Evolutionary conservation across 805 yeast genomes (phyloP), one percentile per base, ranked within the genome.

Genomic region (Pichia scutulata): DNA sequence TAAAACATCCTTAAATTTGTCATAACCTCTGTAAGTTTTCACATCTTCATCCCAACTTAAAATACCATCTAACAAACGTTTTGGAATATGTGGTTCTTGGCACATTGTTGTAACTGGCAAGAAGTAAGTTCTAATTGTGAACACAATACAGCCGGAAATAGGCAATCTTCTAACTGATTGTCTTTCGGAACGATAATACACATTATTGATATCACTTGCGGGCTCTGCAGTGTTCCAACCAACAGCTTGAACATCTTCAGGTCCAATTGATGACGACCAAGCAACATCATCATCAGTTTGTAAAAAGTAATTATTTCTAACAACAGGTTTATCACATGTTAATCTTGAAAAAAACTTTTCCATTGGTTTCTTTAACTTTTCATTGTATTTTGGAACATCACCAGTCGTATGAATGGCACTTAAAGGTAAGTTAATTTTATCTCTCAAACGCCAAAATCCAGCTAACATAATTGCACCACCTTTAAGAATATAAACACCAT

Each of bases 401-500:
- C 86, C 88, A 42, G 76, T 67, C 10, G 82, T 78, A 61, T 83
- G 89, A 53, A 82, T 82, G 23, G 71, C 73, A 39, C 74, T 67
- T 42, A 82, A 64, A 18, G 84, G 80, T 65, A 76, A 64, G 49
- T 78, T 73, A 30, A 76, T 60, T 61, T 83, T 83, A 58, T 83
- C 88, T 48, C 66, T 72, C 41, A 83, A 71, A 60, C 86, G 70
- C 88, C 88, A 82, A 63, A 82, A 83, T 0, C 84, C 88, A 3
- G 89, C 83, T 43, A 82, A 70, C 59, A 80, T 68, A 46, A 82
- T 78, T 5, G 84, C 77, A 2, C 86, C 89, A 26, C 78, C 82
- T 57, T 75, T 76, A 49, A 82, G 68, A 33, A 67, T 67, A 59
- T 80, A 82, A 47, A 77, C 73, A 9, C 86, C 87, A 39, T 80